phyloP scores from a whole-genome alignment of 306 rosid species.

The Styphnolobium japonicum region DNA sequence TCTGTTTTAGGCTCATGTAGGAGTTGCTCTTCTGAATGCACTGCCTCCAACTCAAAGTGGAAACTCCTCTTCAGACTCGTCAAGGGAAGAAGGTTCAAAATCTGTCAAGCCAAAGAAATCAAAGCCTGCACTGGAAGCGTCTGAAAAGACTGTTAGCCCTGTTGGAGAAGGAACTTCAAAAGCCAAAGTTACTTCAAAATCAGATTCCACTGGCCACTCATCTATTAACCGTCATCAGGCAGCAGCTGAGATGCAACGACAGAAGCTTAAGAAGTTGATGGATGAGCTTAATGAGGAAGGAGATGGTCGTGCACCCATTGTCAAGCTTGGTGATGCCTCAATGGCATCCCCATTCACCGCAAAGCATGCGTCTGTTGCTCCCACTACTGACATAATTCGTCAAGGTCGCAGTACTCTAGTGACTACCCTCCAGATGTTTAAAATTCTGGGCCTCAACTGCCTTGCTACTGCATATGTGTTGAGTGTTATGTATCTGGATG shows the following conservation, averaged over 20 bases:
- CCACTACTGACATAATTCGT: conserved; percentile 93
- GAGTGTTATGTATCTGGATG: conserved; percentile 99
- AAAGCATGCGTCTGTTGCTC: conserved; percentile 94
- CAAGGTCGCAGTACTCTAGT: conserved; percentile 98
- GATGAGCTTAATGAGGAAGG: conserved; percentile 96
- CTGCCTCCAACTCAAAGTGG: conserved; percentile 66
- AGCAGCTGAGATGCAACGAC: conserved; percentile 70
- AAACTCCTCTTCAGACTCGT: conserved; percentile 45
- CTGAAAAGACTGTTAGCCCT: conserved; percentile 46
- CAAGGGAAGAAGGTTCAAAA: conserved; percentile 63
- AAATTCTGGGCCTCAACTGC: conserved; percentile 97
- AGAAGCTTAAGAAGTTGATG: conserved; percentile 87
- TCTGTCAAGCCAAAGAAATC: conserved; percentile 69
- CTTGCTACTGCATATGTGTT: conserved; percentile 95
- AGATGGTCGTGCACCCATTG: conserved; percentile 84
- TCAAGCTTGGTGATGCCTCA: conserved; percentile 98
- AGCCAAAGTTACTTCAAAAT: conserved; percentile 43
- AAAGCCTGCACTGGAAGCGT: conserved; percentile 50
- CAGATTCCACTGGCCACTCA: conserved; percentile 47
- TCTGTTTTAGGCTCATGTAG: conserved; percentile 84
- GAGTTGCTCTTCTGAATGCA: conserved; percentile 90
- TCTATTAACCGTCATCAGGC: conserved; percentile 57
- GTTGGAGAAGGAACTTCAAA: conserved; percentile 74
- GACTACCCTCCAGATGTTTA: conserved; percentile 98
- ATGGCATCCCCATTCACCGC: conserved; percentile 99